Base-by-base conservation (phyloP, 1,284 basidiomycete genomes). In the Meripilus lineatus region DNA sequence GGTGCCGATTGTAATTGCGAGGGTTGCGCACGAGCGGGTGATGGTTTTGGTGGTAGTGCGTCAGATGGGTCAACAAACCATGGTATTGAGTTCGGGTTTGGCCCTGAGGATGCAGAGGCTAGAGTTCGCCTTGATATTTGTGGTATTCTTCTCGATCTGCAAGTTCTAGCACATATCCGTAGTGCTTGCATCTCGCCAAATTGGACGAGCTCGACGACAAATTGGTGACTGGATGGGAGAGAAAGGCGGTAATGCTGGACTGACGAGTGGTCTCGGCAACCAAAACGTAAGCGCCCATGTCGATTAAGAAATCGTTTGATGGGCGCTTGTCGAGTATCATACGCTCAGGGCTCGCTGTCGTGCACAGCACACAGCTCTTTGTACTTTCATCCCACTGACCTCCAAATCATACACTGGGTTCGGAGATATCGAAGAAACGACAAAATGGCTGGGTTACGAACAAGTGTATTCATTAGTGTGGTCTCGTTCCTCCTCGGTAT, bases 401-500 rank as follows among this genome's bases (percentile, higher is more conserved):
- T n/a, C n/a, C n/a, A n/a, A n/a, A n/a, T n/a, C n/a, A n/a, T n/a
- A n/a, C n/a, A n/a, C n/a, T n/a, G n/a, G n/a, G n/a, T n/a, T n/a
- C n/a, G n/a, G n/a, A n/a, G n/a, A n/a, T n/a, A n/a, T n/a, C n/a
- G n/a, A n/a, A n/a, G n/a, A 17, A 18, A 40, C 22, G 20, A 34
- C 40, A 46, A 41, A 17, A 67, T 68, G 66, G 60, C 63, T 23
- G 84, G 79, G 50, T 65, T 85, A 46, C 77, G 86, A 50, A 75
- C 82, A 50, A 75, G 76, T 52, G 65, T 87, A 48, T 81, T 86
- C 48, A 77, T 89, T 47, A 84, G 76, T 61, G 71, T 76, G 43
- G 88, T 85, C 2, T 84, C 84, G 42, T 88, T 89, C 56, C 69
- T 89, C n/a, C 75, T 89, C n/a, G 86, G 86, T 84, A 48, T 23